These are phyloP conservation scores for Phyllosticta paracitricarpa DNA, from an alignment of 2,329 filamentous ascomycete genomes.

Conservation along the genomic window DNA sequence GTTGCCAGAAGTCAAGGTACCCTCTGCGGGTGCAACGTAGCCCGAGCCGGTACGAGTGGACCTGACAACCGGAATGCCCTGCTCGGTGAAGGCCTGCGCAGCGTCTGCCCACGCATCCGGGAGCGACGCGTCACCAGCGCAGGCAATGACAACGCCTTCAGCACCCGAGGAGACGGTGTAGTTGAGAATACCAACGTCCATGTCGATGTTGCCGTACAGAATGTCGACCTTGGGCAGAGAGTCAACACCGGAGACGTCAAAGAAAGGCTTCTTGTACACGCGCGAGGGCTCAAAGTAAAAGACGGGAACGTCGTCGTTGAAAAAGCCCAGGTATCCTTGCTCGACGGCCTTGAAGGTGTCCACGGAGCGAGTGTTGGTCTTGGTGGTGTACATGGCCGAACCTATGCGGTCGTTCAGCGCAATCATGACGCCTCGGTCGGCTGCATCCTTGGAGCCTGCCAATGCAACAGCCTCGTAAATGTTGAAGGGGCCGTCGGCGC, in stretches of 20 bases:
- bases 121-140: conserved; percentile 46
- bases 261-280: conserved; percentile 28
- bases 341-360: conserved; percentile 53
- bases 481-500: conserved; percentile 54
- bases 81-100: conserved; percentile 8
- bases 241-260: conserved; percentile 18
- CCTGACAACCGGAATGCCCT: not conserved
- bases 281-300: conserved; percentile 49
- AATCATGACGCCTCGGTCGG: conserved; percentile 47
- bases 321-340: conserved; percentile 47
- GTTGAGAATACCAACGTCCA: conserved; percentile 38
- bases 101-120: conserved; percentile 21
- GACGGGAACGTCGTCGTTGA: conserved; percentile 48
- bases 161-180: conserved; percentile 42
- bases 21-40: not conserved
- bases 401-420: conserved; percentile 54
- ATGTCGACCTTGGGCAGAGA: conserved; percentile 46
- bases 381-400: conserved; percentile 48
- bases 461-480: conserved; percentile 50
- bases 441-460: conserved; percentile 37
- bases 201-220: conserved; percentile 46
- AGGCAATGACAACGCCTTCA: conserved; percentile 46
- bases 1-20: conserved; percentile 17
- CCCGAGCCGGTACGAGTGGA: not conserved
- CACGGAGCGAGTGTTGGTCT: conserved; percentile 52